Conservation (phyloP, 257 asterid species). For the Scutellaria galericulata region DNA sequence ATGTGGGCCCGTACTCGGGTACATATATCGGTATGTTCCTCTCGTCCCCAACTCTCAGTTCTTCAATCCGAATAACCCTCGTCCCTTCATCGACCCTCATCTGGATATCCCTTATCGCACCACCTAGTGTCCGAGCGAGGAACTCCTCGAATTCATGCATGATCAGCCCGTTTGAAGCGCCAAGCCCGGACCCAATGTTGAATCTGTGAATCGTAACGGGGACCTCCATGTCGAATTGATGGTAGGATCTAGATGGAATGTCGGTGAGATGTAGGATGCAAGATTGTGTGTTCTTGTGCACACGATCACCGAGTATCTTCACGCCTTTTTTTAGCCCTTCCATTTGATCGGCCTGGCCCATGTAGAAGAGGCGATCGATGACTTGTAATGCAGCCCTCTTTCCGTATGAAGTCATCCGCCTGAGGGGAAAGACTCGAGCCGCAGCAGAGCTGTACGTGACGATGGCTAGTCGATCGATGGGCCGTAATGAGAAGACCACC, state of each 20-base stretch:
- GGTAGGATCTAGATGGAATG: slow-evolving; percentile 64
- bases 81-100: slow-evolving; percentile 63
- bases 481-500: slow-evolving; percentile 73
- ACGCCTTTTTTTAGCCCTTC: slow-evolving; percentile 89
- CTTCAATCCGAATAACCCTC: slow-evolving; percentile 65
- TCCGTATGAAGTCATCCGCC: slow-evolving; percentile 82
- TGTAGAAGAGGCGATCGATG: slow-evolving; percentile 72
- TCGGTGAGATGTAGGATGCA: slow-evolving; percentile 73
- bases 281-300: slow-evolving; percentile 73
- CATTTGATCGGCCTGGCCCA: slow-evolving; percentile 79
- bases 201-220: slow-evolving; percentile 57
- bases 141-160: slow-evolving; percentile 89
- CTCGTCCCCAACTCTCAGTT: slow-evolving; percentile 84
- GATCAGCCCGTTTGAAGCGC: slow-evolving; percentile 63
- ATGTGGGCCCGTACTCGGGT: slow-evolving; percentile 46
- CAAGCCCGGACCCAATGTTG: slow-evolving; percentile 68
- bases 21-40: slow-evolving; percentile 66
- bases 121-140: slow-evolving; percentile 72
- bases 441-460: slow-evolving; percentile 86
- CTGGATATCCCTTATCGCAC: slow-evolving; percentile 67
- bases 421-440: slow-evolving; percentile 80
- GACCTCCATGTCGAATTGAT: slow-evolving; percentile 51
- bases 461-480: slow-evolving; percentile 75
- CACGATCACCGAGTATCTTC: slow-evolving; percentile 71
- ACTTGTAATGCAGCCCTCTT: slow-evolving; percentile 75